Evolutionary conservation across 2,329 filamentous ascomycete species (phyloP).

Genomic region (Phyllosticta citriasiana): DNA sequence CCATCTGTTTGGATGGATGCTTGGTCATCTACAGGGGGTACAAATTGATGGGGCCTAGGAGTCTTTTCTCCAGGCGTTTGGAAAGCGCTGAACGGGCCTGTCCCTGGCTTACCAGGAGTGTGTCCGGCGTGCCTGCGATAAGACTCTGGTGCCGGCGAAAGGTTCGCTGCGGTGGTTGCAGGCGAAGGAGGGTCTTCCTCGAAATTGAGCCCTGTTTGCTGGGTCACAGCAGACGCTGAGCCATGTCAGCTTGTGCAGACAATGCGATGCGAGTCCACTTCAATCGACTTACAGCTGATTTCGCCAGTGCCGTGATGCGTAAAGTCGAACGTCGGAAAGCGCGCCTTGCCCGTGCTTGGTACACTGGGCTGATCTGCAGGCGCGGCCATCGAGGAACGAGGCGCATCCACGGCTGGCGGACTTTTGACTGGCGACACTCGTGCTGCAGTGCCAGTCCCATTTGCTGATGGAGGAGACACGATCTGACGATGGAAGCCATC

Average conservation of each 20-base stretch:
- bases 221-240: not conserved
- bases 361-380: not conserved
- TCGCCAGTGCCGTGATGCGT: conserved; percentile 3
- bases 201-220: conserved; percentile 5
- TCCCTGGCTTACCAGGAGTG: conserved; percentile 18
- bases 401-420: not conserved
- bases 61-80: conserved; percentile 6
- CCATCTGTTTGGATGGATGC: conserved; percentile 8
- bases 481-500: conserved; percentile 5
- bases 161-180: conserved; percentile 20
- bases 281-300: not conserved
- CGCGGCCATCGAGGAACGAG: not conserved
- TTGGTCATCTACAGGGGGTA: not conserved
- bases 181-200: conserved; percentile 23
- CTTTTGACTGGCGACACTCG: conserved; percentile 4
- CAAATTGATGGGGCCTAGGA: not conserved
- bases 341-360: not conserved
- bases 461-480: conserved; percentile 6
- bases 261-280: not conserved
- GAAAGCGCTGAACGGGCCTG: conserved; percentile 9
- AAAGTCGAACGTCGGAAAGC: not conserved
- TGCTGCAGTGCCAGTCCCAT: not conserved
- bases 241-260: not conserved
- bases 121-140: conserved; percentile 28
- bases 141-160: conserved; percentile 25